Base-by-base conservation (phyloP, 139 green algal genomes). In the Picochlorum sp. region DNA sequence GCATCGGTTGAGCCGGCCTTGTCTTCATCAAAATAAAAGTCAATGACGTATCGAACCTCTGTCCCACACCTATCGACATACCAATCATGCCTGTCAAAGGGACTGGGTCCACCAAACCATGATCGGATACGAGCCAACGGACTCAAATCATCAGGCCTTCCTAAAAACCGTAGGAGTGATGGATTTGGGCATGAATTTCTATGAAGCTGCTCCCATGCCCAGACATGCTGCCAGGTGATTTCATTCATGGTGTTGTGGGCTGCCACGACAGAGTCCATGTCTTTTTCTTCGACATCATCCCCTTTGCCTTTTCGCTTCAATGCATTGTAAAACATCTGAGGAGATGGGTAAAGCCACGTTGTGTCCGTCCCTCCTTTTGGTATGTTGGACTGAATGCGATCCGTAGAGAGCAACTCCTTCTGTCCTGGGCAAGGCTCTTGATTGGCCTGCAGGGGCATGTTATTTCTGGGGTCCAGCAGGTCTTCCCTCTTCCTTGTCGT, bases 301-400 rank as follows among this genome's bases (percentile, higher is more conserved):
- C 83, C 90, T 63, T 98, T 98, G 57, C 85, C 86, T 69, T 98
- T 98, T n/a, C 92, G 78, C 58, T 75, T 75, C 49, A 98, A 65
- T 0, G 92, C 85, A 70, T 98, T 98, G 76, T 89, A 98, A 44
- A 98, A 96, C 92, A 98, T 98, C 66, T 96, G 90, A 6, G 92
- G 87, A 18, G 88, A 96, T 6, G 92, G 92, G 61, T 96, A 98
- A 0, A 81, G 28, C 92, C 92, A 98, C 2, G 85, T 95, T 23
- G 16, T 51, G 1, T 81, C 67, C 23, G 88, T 92, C 34, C 89
- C 89, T 34, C 88, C 85, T 66, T 98, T 98, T 20, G 90, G 90
- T 50, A 98, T 98, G 34, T 52, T 95, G 15, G 78, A 90, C 5
- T 60, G 28, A 3, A 85, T 58, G 4, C 92, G 69, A 2, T 88